phyloP scores from a whole-genome alignment of 768 basidiomycete genomes.

The Russula sp. region DNA sequence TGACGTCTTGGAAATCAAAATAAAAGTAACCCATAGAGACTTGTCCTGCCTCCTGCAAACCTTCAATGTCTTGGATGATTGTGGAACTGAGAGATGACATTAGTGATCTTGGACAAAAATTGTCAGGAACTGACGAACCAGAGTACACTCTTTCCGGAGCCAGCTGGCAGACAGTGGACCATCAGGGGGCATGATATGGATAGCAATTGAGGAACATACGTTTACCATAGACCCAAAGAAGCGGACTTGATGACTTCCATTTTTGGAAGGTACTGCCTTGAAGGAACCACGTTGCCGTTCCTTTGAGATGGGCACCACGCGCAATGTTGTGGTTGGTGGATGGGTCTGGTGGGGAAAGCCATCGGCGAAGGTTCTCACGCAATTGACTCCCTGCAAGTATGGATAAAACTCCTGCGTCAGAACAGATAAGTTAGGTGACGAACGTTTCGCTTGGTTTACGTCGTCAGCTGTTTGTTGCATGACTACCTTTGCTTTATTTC shows the following conservation, averaged over 20 bases:
- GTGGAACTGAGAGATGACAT: background rate
- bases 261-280: background rate
- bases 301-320: background rate
- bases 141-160: background rate
- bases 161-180: background rate
- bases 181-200: background rate
- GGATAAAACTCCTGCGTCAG: background rate
- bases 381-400: background rate
- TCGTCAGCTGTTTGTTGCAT: background rate
- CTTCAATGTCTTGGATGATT: background rate
- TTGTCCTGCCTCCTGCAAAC: background rate
- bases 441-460: background rate
- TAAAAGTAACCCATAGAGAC: background rate
- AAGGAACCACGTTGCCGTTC: background rate
- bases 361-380: background rate
- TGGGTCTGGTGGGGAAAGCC: constrained; percentile 3
- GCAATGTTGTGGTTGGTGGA: background rate
- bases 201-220: background rate
- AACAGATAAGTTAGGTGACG: background rate
- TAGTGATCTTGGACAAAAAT: background rate
- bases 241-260: background rate
- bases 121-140: background rate
- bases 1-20: background rate
- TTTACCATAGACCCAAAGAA: background rate
- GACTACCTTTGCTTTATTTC: background rate